Conservation (phyloP, 192 early-diverging fungal species). For the Chytriomyces sp. region DNA sequence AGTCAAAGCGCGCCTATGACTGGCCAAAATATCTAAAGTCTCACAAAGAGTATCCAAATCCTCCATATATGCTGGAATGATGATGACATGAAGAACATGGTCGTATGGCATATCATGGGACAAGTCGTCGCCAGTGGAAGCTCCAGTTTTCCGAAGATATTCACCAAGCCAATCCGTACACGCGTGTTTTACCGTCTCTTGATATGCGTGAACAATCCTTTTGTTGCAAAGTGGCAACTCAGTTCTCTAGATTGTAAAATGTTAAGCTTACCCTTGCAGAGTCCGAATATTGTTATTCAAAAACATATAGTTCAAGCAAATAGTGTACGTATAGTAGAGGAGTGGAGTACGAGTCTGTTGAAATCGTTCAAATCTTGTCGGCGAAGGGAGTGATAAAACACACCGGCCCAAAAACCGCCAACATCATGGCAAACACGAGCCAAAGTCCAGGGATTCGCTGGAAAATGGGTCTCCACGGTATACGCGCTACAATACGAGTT, state of each 20-base stretch:
- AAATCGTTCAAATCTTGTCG: neutral
- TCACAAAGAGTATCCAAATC: slow-evolving; percentile 66
- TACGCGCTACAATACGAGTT: slow-evolving; percentile 5
- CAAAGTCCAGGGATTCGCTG: slow-evolving; percentile 41
- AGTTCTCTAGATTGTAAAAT: neutral
- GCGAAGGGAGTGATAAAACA: neutral
- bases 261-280: slow-evolving; percentile 8
- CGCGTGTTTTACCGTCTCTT: slow-evolving; percentile 43
- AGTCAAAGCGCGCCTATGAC: slow-evolving; percentile 52
- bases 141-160: slow-evolving; percentile 47
- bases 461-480: slow-evolving; percentile 26
- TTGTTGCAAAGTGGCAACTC: slow-evolving; percentile 30
- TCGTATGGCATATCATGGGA: slow-evolving; percentile 57
- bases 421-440: slow-evolving; percentile 23
- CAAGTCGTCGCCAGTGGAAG: slow-evolving; percentile 42
- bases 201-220: slow-evolving; percentile 45
- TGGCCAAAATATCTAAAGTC: slow-evolving; percentile 68
- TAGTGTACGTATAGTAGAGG: neutral
- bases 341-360: neutral
- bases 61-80: slow-evolving; percentile 76
- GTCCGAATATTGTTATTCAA: slow-evolving; percentile 15
- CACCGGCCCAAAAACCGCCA: slow-evolving; percentile 37
- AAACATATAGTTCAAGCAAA: slow-evolving; percentile 16
- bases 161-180: slow-evolving; percentile 52
- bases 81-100: slow-evolving; percentile 64